Percentiles rank a stretch among this genome's conserved stretches.
phyloP scores from a whole-genome alignment of 176 grass and related monocot genomes.

The Triticum timopheevii region DNA sequence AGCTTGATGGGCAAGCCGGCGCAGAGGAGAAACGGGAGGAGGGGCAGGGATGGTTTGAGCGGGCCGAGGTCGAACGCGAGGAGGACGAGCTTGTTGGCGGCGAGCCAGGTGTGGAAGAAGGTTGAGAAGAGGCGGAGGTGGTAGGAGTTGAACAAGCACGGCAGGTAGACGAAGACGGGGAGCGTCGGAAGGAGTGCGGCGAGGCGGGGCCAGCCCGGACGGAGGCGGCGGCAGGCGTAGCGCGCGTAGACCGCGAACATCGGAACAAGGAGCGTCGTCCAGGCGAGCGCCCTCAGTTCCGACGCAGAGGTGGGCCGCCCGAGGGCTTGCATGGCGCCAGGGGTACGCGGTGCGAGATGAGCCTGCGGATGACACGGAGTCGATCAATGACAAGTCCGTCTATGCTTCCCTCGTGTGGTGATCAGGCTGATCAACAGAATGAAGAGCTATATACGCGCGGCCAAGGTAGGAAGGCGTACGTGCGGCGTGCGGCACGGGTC shows the following conservation, averaged over 20 bases:
- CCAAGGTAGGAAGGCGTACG: not conserved
- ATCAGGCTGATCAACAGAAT: not conserved
- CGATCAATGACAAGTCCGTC: not conserved
- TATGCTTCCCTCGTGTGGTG: not conserved
- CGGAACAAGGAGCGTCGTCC: slow-evolving; percentile 34
- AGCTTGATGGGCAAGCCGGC: slow-evolving; percentile 60
- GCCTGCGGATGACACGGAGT: not conserved
- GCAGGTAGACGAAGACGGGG: slow-evolving; percentile 51
- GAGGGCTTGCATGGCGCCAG: not conserved
- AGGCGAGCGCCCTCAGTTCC: slow-evolving; percentile 43
- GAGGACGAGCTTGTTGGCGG: slow-evolving; percentile 70
- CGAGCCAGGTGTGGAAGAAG: slow-evolving; percentile 86
- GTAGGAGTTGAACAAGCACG: slow-evolving; percentile 60
- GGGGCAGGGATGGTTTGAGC: slow-evolving; percentile 46
- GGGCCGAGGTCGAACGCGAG: slow-evolving; percentile 63
- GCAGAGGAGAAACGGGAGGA: slow-evolving; percentile 59
- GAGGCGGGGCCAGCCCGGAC: slow-evolving; percentile 42
- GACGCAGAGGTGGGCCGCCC: slow-evolving; percentile 22
- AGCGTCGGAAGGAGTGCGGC: slow-evolving; percentile 44
- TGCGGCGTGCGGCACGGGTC: slow-evolving; percentile 14
- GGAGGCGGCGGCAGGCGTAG: slow-evolving; percentile 28
- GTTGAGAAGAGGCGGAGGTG: slow-evolving; percentile 58
- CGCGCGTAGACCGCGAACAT: slow-evolving; percentile 48
- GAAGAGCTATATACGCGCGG: not conserved
- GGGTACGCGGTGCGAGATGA: not conserved